These are phyloP conservation scores for Athelia sp. DNA, from an alignment of 1,284 basidiomycete species.

Conservation along the genomic window DNA sequence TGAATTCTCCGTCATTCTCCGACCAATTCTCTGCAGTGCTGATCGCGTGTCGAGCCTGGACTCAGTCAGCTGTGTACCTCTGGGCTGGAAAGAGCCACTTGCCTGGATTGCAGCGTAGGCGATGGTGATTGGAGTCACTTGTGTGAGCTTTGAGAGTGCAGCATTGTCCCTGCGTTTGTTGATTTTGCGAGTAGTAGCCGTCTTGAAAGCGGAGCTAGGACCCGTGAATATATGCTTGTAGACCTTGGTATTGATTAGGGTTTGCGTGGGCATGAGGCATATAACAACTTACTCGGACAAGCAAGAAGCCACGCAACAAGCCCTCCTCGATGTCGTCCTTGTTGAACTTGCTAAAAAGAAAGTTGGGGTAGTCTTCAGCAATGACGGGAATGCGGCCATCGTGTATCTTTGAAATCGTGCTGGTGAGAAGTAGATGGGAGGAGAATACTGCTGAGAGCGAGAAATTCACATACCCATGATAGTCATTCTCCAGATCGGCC, in stretches of 20 bases:
- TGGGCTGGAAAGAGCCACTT: too few species aligned
- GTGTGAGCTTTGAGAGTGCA: not conserved
- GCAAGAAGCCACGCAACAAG: not conserved
- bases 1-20: not conserved
- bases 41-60: not conserved
- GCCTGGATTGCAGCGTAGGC: not conserved
- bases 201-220: not conserved
- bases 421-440: not conserved
- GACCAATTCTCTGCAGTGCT: not conserved
- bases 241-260: not conserved
- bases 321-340: not conserved
- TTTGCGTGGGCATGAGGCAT: not conserved
- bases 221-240: not conserved
- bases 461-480: not conserved
- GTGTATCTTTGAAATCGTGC: too few species aligned
- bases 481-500: not conserved
- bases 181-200: not conserved
- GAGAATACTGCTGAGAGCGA: not conserved
- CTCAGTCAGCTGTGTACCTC: too few species aligned
- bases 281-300: not conserved
- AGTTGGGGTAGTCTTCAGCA: too few species aligned
- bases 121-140: not conserved
- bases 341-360: too few species aligned
- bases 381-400: too few species aligned
- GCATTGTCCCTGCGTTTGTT: not conserved